phyloP scores from a whole-genome alignment of 164 flowering plant species.

The Aristolochia californica region DNA sequence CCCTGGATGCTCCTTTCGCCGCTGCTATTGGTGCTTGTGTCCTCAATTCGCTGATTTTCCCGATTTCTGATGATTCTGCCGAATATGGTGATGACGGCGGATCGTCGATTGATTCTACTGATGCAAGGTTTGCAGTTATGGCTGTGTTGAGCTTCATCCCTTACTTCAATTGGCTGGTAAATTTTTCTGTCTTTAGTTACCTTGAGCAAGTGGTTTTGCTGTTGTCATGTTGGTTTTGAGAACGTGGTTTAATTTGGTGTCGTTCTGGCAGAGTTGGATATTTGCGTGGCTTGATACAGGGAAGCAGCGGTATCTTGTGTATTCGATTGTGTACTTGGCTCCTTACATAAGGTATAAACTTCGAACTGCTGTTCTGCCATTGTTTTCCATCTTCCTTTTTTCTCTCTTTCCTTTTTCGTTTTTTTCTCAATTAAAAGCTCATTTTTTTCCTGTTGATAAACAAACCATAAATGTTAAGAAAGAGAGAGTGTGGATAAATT shows the following conservation, averaged over 20 bases:
- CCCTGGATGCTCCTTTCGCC: constrained; percentile 59
- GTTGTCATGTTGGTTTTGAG: not conserved
- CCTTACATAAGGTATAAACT: constrained; percentile 64
- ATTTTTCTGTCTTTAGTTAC: not conserved
- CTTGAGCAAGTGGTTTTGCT: not conserved
- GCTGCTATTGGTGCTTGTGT: constrained; percentile 64
- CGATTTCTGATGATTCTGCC: constrained; percentile 14
- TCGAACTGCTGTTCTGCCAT: no score
- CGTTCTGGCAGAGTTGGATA: constrained; percentile 66
- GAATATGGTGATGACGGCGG: constrained; percentile 20
- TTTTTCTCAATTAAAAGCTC: no score
- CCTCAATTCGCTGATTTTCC: constrained; percentile 56
- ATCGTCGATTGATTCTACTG: constrained; percentile 31
- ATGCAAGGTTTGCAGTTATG: constrained; percentile 75
- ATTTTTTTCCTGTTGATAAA: no score
- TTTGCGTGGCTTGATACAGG: constrained; percentile 88
- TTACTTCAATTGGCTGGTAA: constrained; percentile 94
- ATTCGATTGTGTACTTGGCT: constrained; percentile 68
- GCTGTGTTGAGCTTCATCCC: constrained; percentile 83
- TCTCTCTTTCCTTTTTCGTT: not conserved
- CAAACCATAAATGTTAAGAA: no score
- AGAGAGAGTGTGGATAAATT: no score
- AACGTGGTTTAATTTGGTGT: not conserved
- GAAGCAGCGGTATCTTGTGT: constrained; percentile 57
- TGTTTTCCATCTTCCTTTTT: no score